Percentiles rank a stretch among this genome's conserved stretches.
These are phyloP conservation scores for Ormosia emarginata DNA, from an alignment of 306 rosid genomes.

Conservation along the genomic window DNA sequence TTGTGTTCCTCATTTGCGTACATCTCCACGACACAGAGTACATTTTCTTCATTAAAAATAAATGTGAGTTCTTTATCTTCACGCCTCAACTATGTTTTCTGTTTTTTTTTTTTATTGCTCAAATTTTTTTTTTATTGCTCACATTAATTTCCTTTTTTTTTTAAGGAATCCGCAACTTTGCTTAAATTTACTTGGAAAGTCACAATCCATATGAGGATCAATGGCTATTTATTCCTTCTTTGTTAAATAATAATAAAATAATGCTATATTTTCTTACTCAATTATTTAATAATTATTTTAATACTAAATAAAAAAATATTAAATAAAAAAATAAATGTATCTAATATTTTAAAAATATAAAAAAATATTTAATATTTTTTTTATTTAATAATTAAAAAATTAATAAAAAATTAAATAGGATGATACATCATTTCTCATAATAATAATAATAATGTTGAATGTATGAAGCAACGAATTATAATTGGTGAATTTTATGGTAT, in stretches of 20 bases:
- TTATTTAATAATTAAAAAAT: no score
- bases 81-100: neutral
- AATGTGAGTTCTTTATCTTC: neutral
- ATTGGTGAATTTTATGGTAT: no score
- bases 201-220: neutral
- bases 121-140: conserved; percentile 3
- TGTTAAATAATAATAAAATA: neutral
- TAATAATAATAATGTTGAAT: neutral
- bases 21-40: neutral
- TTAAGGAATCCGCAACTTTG: neutral
- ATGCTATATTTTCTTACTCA: no score
- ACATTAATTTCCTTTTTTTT: neutral
- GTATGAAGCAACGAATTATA: neutral
- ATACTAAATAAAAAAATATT: no score
- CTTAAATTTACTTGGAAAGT: neutral
- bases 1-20: neutral
- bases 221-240: neutral
- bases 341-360: no score
- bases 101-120: conserved; percentile 7
- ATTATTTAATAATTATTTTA: no score
- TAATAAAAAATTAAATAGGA: no score
- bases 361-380: no score
- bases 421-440: no score
- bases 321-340: no score
- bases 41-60: neutral